Base-by-base conservation (phyloP, 2,329 filamentous ascomycete genomes). In the Fusarium secorum region DNA sequence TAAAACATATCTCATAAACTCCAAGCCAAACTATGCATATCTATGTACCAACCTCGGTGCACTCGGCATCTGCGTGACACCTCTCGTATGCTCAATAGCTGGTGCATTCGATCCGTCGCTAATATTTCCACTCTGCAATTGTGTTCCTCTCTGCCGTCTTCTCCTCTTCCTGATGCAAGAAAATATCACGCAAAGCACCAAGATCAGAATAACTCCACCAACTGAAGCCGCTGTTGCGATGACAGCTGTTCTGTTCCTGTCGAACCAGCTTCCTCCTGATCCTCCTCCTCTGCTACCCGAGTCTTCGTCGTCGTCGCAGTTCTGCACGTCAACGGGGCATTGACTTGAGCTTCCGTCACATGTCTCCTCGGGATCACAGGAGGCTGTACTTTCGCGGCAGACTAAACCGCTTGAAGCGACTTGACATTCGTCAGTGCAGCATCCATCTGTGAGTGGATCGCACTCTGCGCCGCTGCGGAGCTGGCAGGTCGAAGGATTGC, bases 221-320 rank as follows among this genome's bases (percentile, higher is more conserved):
- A 73, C 52, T 1, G 71, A 73, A 13, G 70, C 44, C 1, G 68
- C 52, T 0, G 66, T 54, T 1, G 68, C 58, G 39, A 71, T 68
- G 7, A 74, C 60, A 10, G 39, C 44, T 18, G 72, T 74, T 15
- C 60, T 49, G 18, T 74, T 73, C 3, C 49, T 44, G 8, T 74
- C 69, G 6, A 74, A 38, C 72, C 72, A 64, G 18, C 45, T 64
- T 5, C 48, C 14, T 11, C 20, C 42, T 3, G 46, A 45, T 24
- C 52, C 64, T 38, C 35, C 38, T 20, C 42, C 41, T 17, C 42
- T 38, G 1, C 24, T 28, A 11, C 28, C 32, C 0, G 41, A 28
- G 7, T 38, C 38, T 4, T 30, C 39, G 2, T 57, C 51, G 0
- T 41, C 49, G 2, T 44, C 46, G 3, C 64, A 68, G 7, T 38